Conservation (phyloP, 108 stramenopile species). For the Aureococcus anophagefferens region DNA sequence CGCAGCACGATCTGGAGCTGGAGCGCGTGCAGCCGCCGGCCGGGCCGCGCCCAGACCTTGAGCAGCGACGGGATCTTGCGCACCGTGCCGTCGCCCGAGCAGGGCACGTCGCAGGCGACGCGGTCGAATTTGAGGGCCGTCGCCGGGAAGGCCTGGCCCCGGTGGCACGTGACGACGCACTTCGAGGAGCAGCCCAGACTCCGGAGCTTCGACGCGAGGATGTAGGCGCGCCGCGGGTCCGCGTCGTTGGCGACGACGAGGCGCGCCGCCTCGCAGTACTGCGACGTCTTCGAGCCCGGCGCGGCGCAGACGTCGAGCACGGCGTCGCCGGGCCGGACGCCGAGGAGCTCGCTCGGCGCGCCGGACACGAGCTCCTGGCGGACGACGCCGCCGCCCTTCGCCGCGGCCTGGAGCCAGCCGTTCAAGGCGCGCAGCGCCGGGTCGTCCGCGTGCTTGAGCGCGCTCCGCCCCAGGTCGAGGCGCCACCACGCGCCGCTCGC, state of each 20-base stretch:
- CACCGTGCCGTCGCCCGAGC: conserved; percentile 74
- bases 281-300: conserved; percentile 75
- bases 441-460: too few species aligned
- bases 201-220: conserved; percentile 49
- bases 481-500: too few species aligned
- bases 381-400: too few species aligned
- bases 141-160: conserved; percentile 2
- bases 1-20: conserved; percentile 62
- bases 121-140: conserved; percentile 32
- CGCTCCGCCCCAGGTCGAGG: too few species aligned
- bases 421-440: too few species aligned
- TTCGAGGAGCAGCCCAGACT: conserved; percentile 47
- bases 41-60: conserved; percentile 64
- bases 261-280: conserved; percentile 16
- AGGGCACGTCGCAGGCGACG: conserved; percentile 75
- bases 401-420: too few species aligned
- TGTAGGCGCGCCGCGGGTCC: conserved; percentile 48
- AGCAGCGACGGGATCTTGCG: conserved; percentile 65
- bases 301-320: conserved; percentile 72
- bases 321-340: background rate
- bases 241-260: conserved; percentile 70
- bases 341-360: too few species aligned
- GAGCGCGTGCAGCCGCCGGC: conserved; percentile 53
- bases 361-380: too few species aligned
- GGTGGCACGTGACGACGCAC: conserved; percentile 25